Percentiles rank a stretch among this genome's conserved stretches.
Conservation (phyloP, 805 yeast genomes). For the Danielozyma ontarioensis region DNA sequence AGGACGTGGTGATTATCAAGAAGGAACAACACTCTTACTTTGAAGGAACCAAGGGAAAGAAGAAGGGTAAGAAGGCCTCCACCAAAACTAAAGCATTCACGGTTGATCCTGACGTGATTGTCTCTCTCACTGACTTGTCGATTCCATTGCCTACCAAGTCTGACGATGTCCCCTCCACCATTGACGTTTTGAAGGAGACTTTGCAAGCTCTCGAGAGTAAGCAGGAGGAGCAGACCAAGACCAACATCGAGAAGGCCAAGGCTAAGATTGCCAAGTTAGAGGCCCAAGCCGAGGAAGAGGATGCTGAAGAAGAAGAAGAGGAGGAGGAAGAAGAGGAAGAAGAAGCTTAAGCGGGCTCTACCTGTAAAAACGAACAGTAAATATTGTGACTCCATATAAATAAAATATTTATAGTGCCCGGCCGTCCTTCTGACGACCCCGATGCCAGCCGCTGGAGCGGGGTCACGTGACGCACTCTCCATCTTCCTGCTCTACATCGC, state of each 20-base stretch:
- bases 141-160: slow-evolving; percentile 72
- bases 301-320: slow-evolving; percentile 23
- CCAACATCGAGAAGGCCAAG: slow-evolving; percentile 71
- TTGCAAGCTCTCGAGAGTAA: slow-evolving; percentile 59
- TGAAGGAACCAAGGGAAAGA: slow-evolving; percentile 41
- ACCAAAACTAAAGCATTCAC: slow-evolving; percentile 54
- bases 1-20: slow-evolving; percentile 56
- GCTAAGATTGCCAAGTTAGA: slow-evolving; percentile 69
- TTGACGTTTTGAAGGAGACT: slow-evolving; percentile 67
- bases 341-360: slow-evolving; percentile 1
- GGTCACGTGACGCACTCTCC: too few relatives aligned
- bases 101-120: slow-evolving; percentile 76
- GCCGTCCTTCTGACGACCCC: too few relatives aligned
- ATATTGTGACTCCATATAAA: not conserved
- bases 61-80: slow-evolving; percentile 42
- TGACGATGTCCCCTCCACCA: slow-evolving; percentile 63
- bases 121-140: slow-evolving; percentile 68
- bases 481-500: too few relatives aligned
- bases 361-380: slow-evolving; percentile 1
- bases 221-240: slow-evolving; percentile 78
- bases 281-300: slow-evolving; percentile 33
- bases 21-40: slow-evolving; percentile 58
- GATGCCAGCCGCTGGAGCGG: too few relatives aligned
- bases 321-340: slow-evolving; percentile 37
- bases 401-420: slow-evolving; percentile 2